Base-by-base conservation (phyloP, 2,329 filamentous ascomycete genomes). In the Canariomyces notabilis region DNA sequence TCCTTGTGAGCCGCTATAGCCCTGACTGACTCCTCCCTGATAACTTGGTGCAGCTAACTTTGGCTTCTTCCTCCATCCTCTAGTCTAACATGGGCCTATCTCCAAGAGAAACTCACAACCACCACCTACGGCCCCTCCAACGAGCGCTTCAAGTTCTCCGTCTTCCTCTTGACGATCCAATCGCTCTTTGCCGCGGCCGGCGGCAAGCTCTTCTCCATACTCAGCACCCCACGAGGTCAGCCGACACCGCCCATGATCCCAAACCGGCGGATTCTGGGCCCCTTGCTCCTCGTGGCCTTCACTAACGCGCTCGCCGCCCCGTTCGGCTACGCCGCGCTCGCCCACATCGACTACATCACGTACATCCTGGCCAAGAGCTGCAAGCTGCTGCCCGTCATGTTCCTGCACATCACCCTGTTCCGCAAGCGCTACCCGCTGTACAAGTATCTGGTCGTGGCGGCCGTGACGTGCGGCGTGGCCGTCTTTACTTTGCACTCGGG, bases 361-460 rank as follows among this genome's bases (percentile, higher is more conserved):
- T 97, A 95, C 70, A 87, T 96, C 57, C 85, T 98, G 34, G 91
- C 93, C 58, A 97, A 98, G 71, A 90, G 85, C 59, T 98, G 93
- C 83, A 98, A 98, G 73, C 79, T 98, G 16, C 82, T 98, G n/a
- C 93, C 93, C 2, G 93, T 98, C 61, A 97, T 98, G 93, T 83
- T 93, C 61, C 77, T 98, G 33, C 91, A 98, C 72, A 80, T 97
- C 61, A 91, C 89, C 36, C 69, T 98, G 37, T 98, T 96, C 74
- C 83, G 85, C 50, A 86, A 85, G 61, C 77, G 83, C 38, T 98
- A 96, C 67, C 91, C 93, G 1, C 74, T 95, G 37, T 95, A 95
- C 75, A 98, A 98, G 72, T 98, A 98, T 71, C 77, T 87, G 34
- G 93, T 98, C 49, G 89, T 98, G 6, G 79, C 86, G 4, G 82